A percentile compares a stretch with the other conserved stretches of the same genome.
These are phyloP conservation scores for Amanita fuliginea DNA, from an alignment of 768 basidiomycete species.

Conservation along the genomic window DNA sequence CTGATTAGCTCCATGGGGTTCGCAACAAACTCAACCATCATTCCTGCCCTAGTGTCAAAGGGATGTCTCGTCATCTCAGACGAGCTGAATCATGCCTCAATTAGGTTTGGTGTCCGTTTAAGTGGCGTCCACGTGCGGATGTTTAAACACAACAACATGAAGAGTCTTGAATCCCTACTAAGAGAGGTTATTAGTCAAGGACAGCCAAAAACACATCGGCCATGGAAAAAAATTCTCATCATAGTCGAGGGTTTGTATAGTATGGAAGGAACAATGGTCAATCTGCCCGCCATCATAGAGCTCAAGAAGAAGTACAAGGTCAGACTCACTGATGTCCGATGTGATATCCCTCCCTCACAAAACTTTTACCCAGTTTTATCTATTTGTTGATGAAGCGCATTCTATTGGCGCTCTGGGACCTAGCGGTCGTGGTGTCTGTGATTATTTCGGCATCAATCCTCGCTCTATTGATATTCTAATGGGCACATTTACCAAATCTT, in stretches of 20 bases:
- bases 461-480: slow-evolving; percentile 83
- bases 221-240: slow-evolving; percentile 96
- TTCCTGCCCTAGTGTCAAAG: slow-evolving; percentile 84
- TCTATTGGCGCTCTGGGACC: slow-evolving; percentile 95
- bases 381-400: slow-evolving; percentile 96
- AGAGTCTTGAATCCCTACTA: slow-evolving; percentile 65
- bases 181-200: slow-evolving; percentile 93
- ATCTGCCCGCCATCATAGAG: slow-evolving; percentile 73
- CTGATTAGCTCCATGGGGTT: slow-evolving; percentile 95
- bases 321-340: slow-evolving; percentile 10
- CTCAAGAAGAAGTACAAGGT: slow-evolving; percentile 96
- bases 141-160: slow-evolving; percentile 98
- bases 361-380: slow-evolving; percentile 68
- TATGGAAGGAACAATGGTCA: slow-evolving; percentile 95
- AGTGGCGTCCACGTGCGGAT: slow-evolving; percentile 82
- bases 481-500: slow-evolving; percentile 97
- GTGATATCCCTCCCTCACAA: neutral
- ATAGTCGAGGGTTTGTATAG: slow-evolving; percentile 94
- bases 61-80: slow-evolving; percentile 95
- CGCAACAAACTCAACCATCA: slow-evolving; percentile 87
- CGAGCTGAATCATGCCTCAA: slow-evolving; percentile 92
- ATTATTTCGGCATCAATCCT: slow-evolving; percentile 86
- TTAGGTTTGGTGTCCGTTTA: slow-evolving; percentile 84
- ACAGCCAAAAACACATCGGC: slow-evolving; percentile 94
- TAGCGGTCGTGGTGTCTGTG: slow-evolving; percentile 87